Percentiles rank a stretch among this genome's conserved stretches.
phyloP scores from a whole-genome alignment of 257 asterid species.

The Gentiana dahurica region DNA sequence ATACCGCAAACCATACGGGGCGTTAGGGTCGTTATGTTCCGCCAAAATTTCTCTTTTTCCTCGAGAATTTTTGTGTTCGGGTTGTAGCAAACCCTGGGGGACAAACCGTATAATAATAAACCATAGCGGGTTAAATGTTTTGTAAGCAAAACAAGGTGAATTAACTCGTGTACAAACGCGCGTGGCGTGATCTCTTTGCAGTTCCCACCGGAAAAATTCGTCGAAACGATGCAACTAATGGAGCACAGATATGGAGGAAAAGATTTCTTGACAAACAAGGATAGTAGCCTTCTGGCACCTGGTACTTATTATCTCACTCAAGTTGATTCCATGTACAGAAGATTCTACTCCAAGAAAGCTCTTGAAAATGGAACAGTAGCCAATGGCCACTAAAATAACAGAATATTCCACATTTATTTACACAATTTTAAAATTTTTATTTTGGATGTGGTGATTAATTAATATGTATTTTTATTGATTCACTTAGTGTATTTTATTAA shows the following conservation, averaged over 20 bases:
- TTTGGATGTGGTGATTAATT: no score
- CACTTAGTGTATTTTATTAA: no score
- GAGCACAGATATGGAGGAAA: conserved; percentile 95
- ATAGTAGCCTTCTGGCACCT: conserved; percentile 68
- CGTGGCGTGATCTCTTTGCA: conserved; percentile 18
- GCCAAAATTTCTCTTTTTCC: not conserved
- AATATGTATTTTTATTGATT: no score
- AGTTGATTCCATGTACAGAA: conserved; percentile 82
- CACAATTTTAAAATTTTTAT: no score
- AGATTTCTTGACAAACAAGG: conserved; percentile 71
- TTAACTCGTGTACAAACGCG: no score
- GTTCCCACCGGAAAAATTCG: conserved; percentile 80
- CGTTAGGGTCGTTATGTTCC: not conserved
- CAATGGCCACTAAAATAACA: conserved; percentile 63
- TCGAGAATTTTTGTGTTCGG: not conserved
- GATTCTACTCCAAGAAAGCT: conserved; percentile 74
- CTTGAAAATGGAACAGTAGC: conserved; percentile 39
- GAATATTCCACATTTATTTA: conserved; percentile 14
- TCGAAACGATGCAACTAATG: conserved; percentile 77
- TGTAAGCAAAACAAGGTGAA: no score
- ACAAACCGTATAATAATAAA: no score
- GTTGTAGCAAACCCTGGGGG: no score
- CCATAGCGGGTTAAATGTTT: no score
- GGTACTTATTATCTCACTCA: conserved; percentile 89
- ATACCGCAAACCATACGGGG: no score